These are phyloP conservation scores for Rhizophora apiculata DNA, from an alignment of 345 rosid species.

Conservation along the genomic window DNA sequence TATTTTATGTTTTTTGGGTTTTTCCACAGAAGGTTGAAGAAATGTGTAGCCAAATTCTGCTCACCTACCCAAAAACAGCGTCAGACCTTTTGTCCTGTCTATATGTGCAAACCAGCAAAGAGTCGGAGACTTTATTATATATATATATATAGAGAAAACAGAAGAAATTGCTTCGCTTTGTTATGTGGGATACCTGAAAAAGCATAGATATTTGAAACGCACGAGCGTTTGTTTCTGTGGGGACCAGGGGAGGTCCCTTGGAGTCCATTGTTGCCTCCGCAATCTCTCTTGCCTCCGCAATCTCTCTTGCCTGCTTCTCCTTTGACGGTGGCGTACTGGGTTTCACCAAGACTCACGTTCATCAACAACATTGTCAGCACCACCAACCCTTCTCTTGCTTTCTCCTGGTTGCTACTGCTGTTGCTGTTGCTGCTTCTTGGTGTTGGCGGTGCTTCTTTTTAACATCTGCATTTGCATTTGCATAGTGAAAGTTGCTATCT, in stretches of 20 bases:
- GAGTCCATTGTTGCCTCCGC: neutral
- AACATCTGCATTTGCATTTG: neutral
- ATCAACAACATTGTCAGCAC: constrained; percentile 14
- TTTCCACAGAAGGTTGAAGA: too few relatives aligned
- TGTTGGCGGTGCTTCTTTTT: too few relatives aligned
- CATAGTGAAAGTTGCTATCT: constrained; percentile 7
- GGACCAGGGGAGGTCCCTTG: neutral
- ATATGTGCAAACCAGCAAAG: too few relatives aligned
- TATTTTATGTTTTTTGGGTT: too few relatives aligned
- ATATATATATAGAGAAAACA: too few relatives aligned
- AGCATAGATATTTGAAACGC: neutral
- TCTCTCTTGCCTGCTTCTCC: neutral
- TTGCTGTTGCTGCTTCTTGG: too few relatives aligned
- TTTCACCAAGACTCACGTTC: constrained; percentile 24
- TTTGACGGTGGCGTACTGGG: constrained; percentile 26
- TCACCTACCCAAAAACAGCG: too few relatives aligned
- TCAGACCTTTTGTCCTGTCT: too few relatives aligned
- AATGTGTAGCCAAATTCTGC: too few relatives aligned
- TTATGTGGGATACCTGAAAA: too few relatives aligned
- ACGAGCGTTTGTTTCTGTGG: neutral
- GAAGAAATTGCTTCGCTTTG: too few relatives aligned
- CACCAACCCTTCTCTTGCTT: constrained; percentile 16
- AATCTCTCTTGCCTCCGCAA: constrained; percentile 2
- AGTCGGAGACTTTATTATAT: too few relatives aligned
- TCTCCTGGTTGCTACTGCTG: constrained; percentile 5